Evolutionary conservation across 1,139 yeast species (phyloP).

Genomic region (Debaryomycetaceae sp.): DNA sequence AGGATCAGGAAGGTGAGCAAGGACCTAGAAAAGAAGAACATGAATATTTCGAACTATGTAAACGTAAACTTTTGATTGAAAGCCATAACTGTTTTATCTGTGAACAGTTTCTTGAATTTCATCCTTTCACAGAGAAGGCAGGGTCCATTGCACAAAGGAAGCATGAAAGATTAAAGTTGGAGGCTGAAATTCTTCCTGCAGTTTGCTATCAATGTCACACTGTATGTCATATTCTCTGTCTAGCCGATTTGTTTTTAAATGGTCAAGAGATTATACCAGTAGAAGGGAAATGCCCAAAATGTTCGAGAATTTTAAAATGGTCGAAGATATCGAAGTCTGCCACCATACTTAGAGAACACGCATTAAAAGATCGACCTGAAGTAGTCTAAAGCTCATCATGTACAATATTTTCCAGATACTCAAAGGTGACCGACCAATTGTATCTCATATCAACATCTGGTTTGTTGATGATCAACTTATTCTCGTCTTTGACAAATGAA

Average conservation of each 20-base stretch:
- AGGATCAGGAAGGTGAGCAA: slow-evolving; percentile 1
- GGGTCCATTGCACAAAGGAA: too few relatives aligned
- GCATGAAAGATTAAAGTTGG: too few relatives aligned
- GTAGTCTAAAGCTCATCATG: slow-evolving; percentile 27
- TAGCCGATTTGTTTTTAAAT: slow-evolving; percentile 19
- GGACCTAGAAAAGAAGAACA: slow-evolving; percentile 6
- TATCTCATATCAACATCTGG: slow-evolving; percentile 49
- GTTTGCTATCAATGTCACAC: slow-evolving; percentile 38
- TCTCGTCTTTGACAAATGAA: slow-evolving; percentile 15
- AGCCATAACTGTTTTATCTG: slow-evolving; percentile 27
- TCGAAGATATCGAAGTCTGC: slow-evolving; percentile 33
- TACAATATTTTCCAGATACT: slow-evolving; percentile 4
- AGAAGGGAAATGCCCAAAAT: slow-evolving; percentile 36
- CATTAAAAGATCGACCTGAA: slow-evolving; percentile 8
- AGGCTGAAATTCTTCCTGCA: slow-evolving; percentile 14
- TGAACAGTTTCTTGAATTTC: not conserved
- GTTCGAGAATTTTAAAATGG: slow-evolving; percentile 41
- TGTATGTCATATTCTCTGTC: slow-evolving; percentile 43
- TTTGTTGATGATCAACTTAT: slow-evolving; percentile 41
- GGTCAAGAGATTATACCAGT: slow-evolving; percentile 31
- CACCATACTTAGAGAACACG: slow-evolving; percentile 20
- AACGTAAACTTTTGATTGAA: slow-evolving; percentile 18
- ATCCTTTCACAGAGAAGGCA: too few relatives aligned
- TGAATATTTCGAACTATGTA: slow-evolving; percentile 12
- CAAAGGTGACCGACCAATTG: slow-evolving; percentile 45